Base-by-base conservation (phyloP, 1,284 basidiomycete species). In the Tremellales sp. region DNA sequence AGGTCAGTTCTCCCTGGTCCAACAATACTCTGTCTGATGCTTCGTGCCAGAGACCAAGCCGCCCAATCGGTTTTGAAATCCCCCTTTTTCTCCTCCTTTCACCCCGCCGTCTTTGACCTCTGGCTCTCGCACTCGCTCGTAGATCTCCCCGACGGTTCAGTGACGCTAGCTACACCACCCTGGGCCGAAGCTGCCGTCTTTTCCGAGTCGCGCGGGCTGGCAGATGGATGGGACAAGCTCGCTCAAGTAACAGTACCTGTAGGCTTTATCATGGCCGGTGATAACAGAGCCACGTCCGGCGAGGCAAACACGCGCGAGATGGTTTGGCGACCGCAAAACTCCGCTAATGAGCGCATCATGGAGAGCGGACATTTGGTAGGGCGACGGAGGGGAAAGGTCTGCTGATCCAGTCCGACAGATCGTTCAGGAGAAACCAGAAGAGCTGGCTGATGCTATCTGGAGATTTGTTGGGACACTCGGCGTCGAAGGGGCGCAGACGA, bases 91-190 rank as follows among this genome's bases (percentile, higher is more conserved):
- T 47, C 40, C 24, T 16, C 34, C 3, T 70, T 64, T 63, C 77
- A 91, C 61, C 78, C 81, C 0, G 77, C 75, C 0, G 82, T 82
- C 3, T 77, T 94, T 27, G 72, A 79, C 13, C 54, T 77, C 4
- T 92, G 90, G 65, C 72, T 90, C 28, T 75, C 82, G 16, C 79
- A 82, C 55, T 86, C 78, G 4, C 73, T 89, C 5, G 76, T 77
- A 48, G 66, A 65, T 7, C 42, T 74, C 18, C 37, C 46, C n/a
- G 41, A 49, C 1, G 50, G 50, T n/a, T 35, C 28, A 7, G 65
- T 70, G 4, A 53, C 57, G 28, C 54, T 70, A 10, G 57, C 64
- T 6, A 66, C 65, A 10, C 59, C 65, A 22, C 33, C 47, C 4
- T 66, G 65, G 59, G 58, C 55, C 13, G 68, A 70, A 40, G 58